Evolutionary conservation across 2,329 filamentous ascomycete genomes (phyloP), one percentile per base, ranked within the genome.

Genomic region (Hypomyces rosellus): DNA sequence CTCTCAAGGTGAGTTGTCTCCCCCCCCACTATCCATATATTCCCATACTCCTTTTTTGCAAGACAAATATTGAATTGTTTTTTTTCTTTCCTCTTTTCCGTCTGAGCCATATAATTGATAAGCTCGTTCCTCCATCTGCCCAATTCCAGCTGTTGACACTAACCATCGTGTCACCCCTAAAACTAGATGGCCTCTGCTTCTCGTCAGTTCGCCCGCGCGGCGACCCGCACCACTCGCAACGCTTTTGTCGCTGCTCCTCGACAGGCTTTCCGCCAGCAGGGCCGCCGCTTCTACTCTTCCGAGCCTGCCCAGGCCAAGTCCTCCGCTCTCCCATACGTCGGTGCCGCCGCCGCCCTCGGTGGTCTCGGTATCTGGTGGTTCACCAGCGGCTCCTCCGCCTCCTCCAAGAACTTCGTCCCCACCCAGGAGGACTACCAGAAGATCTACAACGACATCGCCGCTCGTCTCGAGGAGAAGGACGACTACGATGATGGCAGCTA

Each of bases 401-500:
- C 75, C 34, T 59, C 74, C 66, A 80, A 80, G 65, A 66, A 81
- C 59, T 86, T 92, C 74, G 80, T 75, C 46, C 89, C 90, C 54
- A 86, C 81, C 64, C 82, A 86, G 72, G 84, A 86, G 62, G 90
- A 99, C 72, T 97, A 96, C 77, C 90, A 96, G 77, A 86, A 88
- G 71, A 89, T 97, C 48, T 97, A 97, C 76, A 81, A 96, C 68
- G 85, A 85, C 65, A 84, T 97, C 61, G 91, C 92, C 49, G 72
- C 76, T 64, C 78, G 78, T 54, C 76, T 97, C 49, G 85, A 93
- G 70, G 88, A 96, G 73, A 84, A 95, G 66, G 89, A 93, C 61
- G 86, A 96, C 59, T 97, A 97, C 69, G 92, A 97, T 64, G 92
- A 99, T 69, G 92, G 93, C 60, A 93, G 87, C 75, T 97, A 95